These are phyloP conservation scores for Fistulina hepatica DNA, from an alignment of 1,284 basidiomycete genomes.

Conservation along the genomic window DNA sequence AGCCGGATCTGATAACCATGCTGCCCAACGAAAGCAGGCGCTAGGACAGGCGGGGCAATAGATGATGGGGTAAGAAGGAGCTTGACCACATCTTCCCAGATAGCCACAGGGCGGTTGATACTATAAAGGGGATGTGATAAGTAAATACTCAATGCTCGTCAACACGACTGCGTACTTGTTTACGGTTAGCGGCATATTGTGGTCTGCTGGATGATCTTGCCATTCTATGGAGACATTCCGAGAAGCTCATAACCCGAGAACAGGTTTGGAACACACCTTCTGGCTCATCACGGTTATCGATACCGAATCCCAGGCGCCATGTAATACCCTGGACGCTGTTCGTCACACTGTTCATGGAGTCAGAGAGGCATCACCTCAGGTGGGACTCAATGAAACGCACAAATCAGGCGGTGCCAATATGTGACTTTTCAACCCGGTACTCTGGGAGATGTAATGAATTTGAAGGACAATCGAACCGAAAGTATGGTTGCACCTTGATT, in stretches of 20 bases:
- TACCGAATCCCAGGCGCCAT: conserved; percentile 51
- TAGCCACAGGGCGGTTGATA: too few relatives aligned
- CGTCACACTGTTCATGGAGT: conserved; percentile 27
- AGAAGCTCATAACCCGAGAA: conserved; percentile 3
- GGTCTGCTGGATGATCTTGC: conserved; percentile 44
- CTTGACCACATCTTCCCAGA: too few relatives aligned
- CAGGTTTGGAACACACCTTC: conserved; percentile 31
- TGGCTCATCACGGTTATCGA: conserved; percentile 37
- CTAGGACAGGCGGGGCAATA: too few relatives aligned
- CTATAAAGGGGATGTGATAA: too few relatives aligned
- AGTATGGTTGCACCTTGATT: conserved; percentile 34
- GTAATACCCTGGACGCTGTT: conserved; percentile 50
- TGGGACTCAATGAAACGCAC: conserved; percentile 24
- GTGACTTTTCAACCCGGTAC: conserved; percentile 41
- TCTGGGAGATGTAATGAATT: conserved; percentile 22
- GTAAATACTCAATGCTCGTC: too few relatives aligned
- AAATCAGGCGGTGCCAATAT: conserved; percentile 51
- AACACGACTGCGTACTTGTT: conserved; percentile 34
- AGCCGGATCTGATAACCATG: too few relatives aligned
- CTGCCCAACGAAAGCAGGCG: too few relatives aligned
- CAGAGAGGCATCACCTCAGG: conserved; percentile 6
- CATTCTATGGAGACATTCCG: conserved; percentile 32
- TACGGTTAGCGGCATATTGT: conserved; percentile 38
- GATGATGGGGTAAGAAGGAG: too few relatives aligned
- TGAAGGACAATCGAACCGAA: not conserved